Percentiles rank a stretch among this genome's conserved stretches.
phyloP scores from a whole-genome alignment of 768 basidiomycete species.

The Termitomyces sp. region DNA sequence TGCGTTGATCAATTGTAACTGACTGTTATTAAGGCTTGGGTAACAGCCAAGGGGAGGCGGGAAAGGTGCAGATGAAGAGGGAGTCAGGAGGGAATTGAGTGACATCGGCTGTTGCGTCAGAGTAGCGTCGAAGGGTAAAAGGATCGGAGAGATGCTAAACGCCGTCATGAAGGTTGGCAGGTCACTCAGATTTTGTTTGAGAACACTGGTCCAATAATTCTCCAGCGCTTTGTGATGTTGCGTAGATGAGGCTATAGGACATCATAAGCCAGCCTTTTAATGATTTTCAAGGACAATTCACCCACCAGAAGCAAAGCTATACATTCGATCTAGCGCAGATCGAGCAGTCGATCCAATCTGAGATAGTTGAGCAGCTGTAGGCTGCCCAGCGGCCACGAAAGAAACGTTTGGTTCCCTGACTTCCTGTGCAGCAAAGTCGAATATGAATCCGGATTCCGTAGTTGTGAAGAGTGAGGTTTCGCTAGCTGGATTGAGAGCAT shows the following conservation, averaged over 20 bases:
- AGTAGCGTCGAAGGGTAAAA: conserved; percentile 56
- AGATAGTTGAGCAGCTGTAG: conserved; percentile 37
- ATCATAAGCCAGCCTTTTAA: conserved; percentile 1
- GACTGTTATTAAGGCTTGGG: conserved; percentile 38
- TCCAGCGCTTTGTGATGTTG: conserved; percentile 43
- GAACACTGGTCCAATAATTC: conserved; percentile 49
- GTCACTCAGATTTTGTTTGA: conserved; percentile 39
- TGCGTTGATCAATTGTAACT: conserved; percentile 35
- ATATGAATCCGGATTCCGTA: conserved; percentile 45
- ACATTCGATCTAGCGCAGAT: conserved; percentile 50
- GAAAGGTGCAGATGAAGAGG: conserved; percentile 37
- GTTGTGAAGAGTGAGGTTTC: conserved; percentile 32
- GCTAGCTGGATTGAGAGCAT: conserved; percentile 33
- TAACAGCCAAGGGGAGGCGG: conserved; percentile 60
- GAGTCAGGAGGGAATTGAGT: conserved; percentile 35
- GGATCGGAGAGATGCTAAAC: conserved; percentile 39
- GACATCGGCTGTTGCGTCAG: conserved; percentile 21
- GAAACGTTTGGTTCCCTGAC: conserved; percentile 36
- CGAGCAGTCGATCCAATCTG: conserved; percentile 33
- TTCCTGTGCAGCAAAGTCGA: conserved; percentile 55
- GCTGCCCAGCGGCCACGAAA: conserved; percentile 43
- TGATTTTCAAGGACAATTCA: neutral
- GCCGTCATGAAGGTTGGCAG: conserved; percentile 42
- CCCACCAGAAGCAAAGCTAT: conserved; percentile 54
- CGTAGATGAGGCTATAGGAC: conserved; percentile 45